Evolutionary conservation across 768 basidiomycete genomes (phyloP).

Genomic region (Pholiota molesta): DNA sequence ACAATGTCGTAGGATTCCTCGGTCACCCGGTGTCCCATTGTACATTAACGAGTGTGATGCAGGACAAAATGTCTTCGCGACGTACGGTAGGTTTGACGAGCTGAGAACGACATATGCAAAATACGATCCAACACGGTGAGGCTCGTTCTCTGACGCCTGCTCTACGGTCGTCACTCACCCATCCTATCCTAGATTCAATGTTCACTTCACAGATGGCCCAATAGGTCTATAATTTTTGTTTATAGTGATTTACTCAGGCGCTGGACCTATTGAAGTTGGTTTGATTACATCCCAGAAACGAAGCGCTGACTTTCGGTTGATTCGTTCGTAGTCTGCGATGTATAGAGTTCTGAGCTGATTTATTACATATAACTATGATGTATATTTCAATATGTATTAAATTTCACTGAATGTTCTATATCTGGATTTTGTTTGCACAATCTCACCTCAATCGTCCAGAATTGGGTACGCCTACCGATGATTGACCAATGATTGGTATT

Average conservation of each 20-base stretch:
- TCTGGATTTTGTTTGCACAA: neutral
- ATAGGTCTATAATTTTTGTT: constrained; percentile 31
- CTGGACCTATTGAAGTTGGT: neutral
- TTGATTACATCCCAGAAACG: neutral
- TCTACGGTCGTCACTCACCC: neutral
- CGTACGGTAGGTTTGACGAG: constrained; percentile 40
- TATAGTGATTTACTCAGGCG: neutral
- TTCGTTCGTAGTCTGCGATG: neutral
- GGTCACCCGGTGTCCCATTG: constrained; percentile 39
- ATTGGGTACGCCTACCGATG: no score
- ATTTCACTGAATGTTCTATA: neutral
- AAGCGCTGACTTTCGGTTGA: neutral
- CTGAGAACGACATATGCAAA: constrained; percentile 41
- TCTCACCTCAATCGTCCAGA: no score
- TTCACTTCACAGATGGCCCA: constrained; percentile 35
- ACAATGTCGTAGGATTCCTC: constrained; percentile 32
- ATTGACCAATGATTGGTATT: no score
- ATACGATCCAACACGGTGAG: constrained; percentile 45
- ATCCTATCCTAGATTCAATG: constrained; percentile 32
- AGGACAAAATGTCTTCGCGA: constrained; percentile 39
- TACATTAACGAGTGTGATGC: constrained; percentile 45
- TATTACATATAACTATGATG: neutral
- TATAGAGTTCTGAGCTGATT: neutral
- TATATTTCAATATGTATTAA: neutral
- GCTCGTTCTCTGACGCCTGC: neutral